Conservation (phyloP, 345 rosid species). For the Combretum micranthum region DNA sequence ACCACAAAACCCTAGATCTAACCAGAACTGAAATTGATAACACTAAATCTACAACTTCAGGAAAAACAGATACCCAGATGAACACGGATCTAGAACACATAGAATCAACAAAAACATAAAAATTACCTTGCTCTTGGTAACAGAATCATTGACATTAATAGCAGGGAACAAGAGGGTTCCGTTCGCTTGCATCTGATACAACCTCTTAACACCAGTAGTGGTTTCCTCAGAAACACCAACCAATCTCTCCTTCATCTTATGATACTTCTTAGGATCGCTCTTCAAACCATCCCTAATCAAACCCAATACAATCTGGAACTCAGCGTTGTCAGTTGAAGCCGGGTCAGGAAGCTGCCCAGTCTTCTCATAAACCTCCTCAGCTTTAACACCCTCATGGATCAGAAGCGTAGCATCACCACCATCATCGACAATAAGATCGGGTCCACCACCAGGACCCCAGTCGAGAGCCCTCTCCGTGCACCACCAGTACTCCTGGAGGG, state of each 20-base stretch:
- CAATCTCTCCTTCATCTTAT: conserved; percentile 71
- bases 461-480: conserved; percentile 90
- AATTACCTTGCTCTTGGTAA: conserved; percentile 95
- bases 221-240: conserved; percentile 93
- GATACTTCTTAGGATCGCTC: conserved; percentile 57
- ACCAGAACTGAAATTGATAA: neutral
- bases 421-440: conserved; percentile 83
- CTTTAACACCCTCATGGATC: conserved; percentile 91
- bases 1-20: too few species aligned
- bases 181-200: conserved; percentile 77
- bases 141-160: conserved; percentile 90
- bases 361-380: conserved; percentile 72
- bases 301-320: conserved; percentile 78
- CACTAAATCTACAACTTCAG: neutral
- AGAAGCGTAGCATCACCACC: conserved; percentile 89
- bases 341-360: conserved; percentile 72
- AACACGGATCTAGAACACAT: conserved; percentile 1
- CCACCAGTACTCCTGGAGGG: conserved; percentile 99
- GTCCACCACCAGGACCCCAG: conserved; percentile 89
- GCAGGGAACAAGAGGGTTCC: conserved; percentile 82
- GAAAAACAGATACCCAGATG: neutral
- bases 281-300: conserved; percentile 72
- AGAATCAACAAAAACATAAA: neutral
- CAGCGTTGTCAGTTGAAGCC: conserved; percentile 65
- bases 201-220: conserved; percentile 82